Percentiles rank a stretch among this genome's conserved stretches.
phyloP scores from a whole-genome alignment of 345 rosid species.

The Moricandia moricandioides region DNA sequence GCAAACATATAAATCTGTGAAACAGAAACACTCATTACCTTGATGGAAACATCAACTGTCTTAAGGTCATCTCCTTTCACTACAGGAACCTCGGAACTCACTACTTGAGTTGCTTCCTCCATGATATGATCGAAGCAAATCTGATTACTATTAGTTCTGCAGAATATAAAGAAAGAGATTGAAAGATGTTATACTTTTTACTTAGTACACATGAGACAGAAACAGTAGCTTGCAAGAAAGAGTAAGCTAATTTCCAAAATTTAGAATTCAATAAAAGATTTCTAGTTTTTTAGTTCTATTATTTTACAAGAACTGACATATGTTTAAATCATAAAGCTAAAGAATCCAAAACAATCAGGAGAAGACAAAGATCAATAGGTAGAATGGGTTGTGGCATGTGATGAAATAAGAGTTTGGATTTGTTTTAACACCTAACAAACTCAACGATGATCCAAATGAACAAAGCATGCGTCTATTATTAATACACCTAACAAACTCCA shows the following conservation, averaged over 20 bases:
- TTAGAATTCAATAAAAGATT: constrained; percentile 17
- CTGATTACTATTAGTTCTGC: constrained; percentile 19
- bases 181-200: constrained; percentile 14
- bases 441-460: constrained; percentile 22
- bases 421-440: background rate
- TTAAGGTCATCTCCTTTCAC: constrained; percentile 42
- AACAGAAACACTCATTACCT: constrained; percentile 45
- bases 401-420: constrained; percentile 17
- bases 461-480: constrained; percentile 5
- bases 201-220: background rate
- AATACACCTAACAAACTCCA: constrained; percentile 7
- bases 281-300: background rate
- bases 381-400: constrained; percentile 27
- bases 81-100: constrained; percentile 52
- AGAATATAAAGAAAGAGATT: background rate
- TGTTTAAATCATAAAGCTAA: constrained; percentile 16
- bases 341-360: constrained; percentile 27
- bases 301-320: background rate
- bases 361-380: constrained; percentile 33
- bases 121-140: constrained; percentile 38
- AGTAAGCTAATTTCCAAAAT: constrained; percentile 6
- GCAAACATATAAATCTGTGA: constrained; percentile 1
- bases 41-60: constrained; percentile 41
- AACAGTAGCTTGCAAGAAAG: constrained; percentile 41
- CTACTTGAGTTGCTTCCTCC: constrained; percentile 58